phyloP scores from a whole-genome alignment of 1,284 basidiomycete species.

The Ceratobasidium sp. region DNA sequence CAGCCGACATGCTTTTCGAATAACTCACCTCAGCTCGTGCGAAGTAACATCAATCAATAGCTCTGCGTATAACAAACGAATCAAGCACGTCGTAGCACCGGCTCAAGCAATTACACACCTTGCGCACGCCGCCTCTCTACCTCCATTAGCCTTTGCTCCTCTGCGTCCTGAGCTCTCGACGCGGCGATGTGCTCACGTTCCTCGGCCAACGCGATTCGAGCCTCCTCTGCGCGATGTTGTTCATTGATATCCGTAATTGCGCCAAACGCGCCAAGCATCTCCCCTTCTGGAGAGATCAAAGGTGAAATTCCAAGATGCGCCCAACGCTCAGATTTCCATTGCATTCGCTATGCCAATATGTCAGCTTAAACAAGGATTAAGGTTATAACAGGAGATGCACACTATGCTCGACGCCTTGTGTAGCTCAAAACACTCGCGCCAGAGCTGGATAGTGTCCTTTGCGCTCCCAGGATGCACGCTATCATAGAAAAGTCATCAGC shows the following conservation, averaged over 20 bases:
- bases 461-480: slow-evolving; percentile 20
- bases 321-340: slow-evolving; percentile 24
- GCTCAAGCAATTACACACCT: slow-evolving; percentile 45
- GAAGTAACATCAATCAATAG: slow-evolving; percentile 53
- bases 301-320: slow-evolving; percentile 14
- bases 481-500: not conserved
- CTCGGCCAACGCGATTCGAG: slow-evolving; percentile 50
- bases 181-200: slow-evolving; percentile 51
- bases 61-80: slow-evolving; percentile 49
- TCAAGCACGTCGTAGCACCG: no score
- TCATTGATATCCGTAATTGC: slow-evolving; percentile 50
- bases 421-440: slow-evolving; percentile 22
- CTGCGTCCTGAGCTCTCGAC: slow-evolving; percentile 49
- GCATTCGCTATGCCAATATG: slow-evolving; percentile 8
- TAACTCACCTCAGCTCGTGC: slow-evolving; percentile 49
- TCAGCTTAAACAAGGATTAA: not conserved
- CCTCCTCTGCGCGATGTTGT: slow-evolving; percentile 50
- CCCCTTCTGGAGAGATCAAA: slow-evolving; percentile 7
- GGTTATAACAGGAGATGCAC: not conserved
- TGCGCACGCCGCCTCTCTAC: slow-evolving; percentile 52
- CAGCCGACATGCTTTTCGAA: not conserved
- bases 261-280: slow-evolving; percentile 15
- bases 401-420: slow-evolving; percentile 25
- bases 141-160: slow-evolving; percentile 42
- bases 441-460: slow-evolving; percentile 1